Evolutionary conservation across 768 basidiomycete genomes (phyloP).

Genomic region (Cytidiella melzeri): DNA sequence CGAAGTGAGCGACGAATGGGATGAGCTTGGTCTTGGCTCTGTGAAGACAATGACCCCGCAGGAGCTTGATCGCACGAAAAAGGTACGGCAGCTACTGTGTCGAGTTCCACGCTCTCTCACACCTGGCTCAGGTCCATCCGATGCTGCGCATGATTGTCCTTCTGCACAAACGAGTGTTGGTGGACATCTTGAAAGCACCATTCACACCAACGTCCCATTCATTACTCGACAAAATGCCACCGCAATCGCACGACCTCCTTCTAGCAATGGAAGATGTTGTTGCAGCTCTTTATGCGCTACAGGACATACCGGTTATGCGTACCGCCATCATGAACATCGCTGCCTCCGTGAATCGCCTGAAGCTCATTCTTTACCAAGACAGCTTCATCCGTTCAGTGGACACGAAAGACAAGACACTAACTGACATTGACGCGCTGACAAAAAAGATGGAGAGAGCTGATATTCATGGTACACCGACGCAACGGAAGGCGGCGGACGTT

Average conservation of each 20-base stretch:
- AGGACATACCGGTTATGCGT: conserved; percentile 39
- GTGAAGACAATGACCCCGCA: conserved; percentile 36
- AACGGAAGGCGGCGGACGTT: conserved; percentile 29
- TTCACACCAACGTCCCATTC: conserved; percentile 1
- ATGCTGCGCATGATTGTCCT: conserved; percentile 54
- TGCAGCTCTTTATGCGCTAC: conserved; percentile 60
- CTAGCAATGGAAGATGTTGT: conserved; percentile 60
- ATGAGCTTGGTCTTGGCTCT: conserved; percentile 51
- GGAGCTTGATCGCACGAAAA: conserved; percentile 55
- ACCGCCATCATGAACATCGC: conserved; percentile 35
- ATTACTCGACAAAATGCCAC: conserved; percentile 46
- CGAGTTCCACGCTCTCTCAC: background rate
- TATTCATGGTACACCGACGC: background rate
- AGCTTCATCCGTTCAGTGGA: background rate
- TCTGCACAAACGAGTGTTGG: conserved; percentile 40
- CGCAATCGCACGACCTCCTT: conserved; percentile 45
- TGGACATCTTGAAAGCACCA: background rate
- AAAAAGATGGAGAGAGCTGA: conserved; percentile 15
- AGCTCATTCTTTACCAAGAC: background rate
- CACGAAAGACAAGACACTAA: background rate
- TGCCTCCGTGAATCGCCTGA: conserved; percentile 31
- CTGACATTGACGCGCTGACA: conserved; percentile 18
- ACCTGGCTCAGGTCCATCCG: conserved; percentile 43
- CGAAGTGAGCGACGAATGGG: conserved; percentile 32
- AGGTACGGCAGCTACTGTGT: too few species aligned